Evolutionary conservation across 164 flowering plant genomes (phyloP), one percentile per base, ranked within the genome.

Genomic region (Tinospora cordifolia): DNA sequence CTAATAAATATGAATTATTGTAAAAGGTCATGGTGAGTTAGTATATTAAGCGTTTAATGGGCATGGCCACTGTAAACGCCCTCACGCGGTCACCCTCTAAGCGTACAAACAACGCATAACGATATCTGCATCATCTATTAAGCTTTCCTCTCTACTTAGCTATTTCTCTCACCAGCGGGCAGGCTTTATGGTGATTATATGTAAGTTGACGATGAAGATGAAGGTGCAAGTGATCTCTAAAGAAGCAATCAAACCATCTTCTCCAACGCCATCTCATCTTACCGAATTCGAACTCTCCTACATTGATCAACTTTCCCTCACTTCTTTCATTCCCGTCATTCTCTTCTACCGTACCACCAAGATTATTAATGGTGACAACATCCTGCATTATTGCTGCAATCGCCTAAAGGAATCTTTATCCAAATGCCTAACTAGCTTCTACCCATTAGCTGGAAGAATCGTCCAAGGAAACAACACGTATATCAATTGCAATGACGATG

Each of bases 221-320:
- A 69, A 57, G 49, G 69, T 76, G 41, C 46, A 69, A 65, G 49
- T 76, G 12, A 65, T 65, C 19, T 44, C 57, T 1, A 54, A 26
- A 57, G 70, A 72, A 59, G 24, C 46, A 34, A 64, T 76, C 63
- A 76, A 72, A n/a, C 79, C 79, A 1, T 75, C 74, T 0, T 72
- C 74, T 67, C 76, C 76, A 60, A 79, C 81, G 17, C 81, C 81
- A 8, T 44, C 13, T 21, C 74, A 69, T 71, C 78, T 72, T 3
- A 46, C 47, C 6, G 49, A 17, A 21, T 60, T 30, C 63, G 66
- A 63, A 0, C 71, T 79, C 46, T 75, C 79, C 36, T 44, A 47
- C 19, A 19, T 79, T 9, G 79, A 79, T 36, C 79, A 0, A 30
- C 71, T 51, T 39, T 41, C 72, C 1, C 3, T 27, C 3, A 51